Base-by-base conservation (phyloP, 768 basidiomycete genomes). In the Lentinula lateritia region DNA sequence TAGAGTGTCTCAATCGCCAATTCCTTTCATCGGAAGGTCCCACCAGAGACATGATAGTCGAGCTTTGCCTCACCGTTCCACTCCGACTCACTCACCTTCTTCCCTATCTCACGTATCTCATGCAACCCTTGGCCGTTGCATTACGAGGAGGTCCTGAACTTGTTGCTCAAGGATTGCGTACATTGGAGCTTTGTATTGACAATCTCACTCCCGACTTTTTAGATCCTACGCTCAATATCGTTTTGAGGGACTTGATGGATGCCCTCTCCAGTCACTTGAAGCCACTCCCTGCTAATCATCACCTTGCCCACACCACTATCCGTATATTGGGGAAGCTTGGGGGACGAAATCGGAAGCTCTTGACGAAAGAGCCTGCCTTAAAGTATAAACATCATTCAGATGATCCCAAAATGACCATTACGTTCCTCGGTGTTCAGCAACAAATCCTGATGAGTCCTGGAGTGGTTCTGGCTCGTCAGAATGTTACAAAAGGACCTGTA, bases 121-220 rank as follows among this genome's bases (percentile, higher is more conserved):
- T 98, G 95, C 91, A 93, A 66, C 97, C 97, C 0, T 81, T 99
- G 34, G 94, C 95, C 2, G 80, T 95, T 54, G 95, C 97, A 7
- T 77, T 99, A 56, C 85, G 89, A 55, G 95, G 95, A 41, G 86
- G 84, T 42, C 84, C 88, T 6, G 97, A 99, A 58, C 85, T 97
- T 50, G 90, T 98, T 58, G 89, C 93, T 23, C 97, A 99, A 76
- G 97, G 97, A 50, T 78, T 99, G 28, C 85, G 97, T 6, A 99
- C 97, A 0, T 83, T 99, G 62, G 97, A 99, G 73, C 81, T 99
- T n/a, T 98, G 96, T 75, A 96, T 98, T 68, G 97, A 99, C 77
- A 99, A 98, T 70, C 83, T 99, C 32, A 97, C 94, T 0, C 93
- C 94, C 2, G 97, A 98, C 74, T 98, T 98, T 78, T 82, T 99